Evolutionary conservation across 164 flowering plant species (phyloP).

Genomic region (Annona squamosa): DNA sequence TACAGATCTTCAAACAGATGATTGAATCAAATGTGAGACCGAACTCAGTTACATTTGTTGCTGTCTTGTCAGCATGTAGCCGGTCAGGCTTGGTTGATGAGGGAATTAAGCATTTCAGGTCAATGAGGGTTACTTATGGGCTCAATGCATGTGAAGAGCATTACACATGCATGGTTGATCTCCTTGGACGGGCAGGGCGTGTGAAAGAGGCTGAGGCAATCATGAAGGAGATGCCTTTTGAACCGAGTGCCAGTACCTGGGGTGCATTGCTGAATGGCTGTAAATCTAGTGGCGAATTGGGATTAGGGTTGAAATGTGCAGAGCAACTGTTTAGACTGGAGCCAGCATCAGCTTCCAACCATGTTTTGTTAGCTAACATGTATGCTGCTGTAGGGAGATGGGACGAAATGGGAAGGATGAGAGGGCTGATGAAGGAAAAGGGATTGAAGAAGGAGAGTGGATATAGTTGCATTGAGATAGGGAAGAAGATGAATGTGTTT

Average conservation of each 20-base stretch:
- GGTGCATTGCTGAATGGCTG: conserved; percentile 18
- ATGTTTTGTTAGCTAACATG: conserved; percentile 18
- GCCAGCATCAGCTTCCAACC: conserved; percentile 17
- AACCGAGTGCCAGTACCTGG: conserved; percentile 19
- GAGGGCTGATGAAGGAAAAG: conserved; percentile 16
- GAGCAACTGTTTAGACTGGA: conserved; percentile 18
- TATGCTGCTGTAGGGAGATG: conserved; percentile 20
- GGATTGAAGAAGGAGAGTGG: conserved; percentile 20
- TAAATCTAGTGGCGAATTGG: conserved; percentile 11
- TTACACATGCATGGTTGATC: conserved; percentile 15
- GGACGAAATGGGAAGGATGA: conserved; percentile 16
- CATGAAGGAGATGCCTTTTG: conserved; percentile 17
- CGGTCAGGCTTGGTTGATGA: conserved; percentile 16
- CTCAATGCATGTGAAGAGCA: conserved; percentile 14
- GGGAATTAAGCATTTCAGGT: conserved; percentile 11
- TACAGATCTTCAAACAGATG: conserved; percentile 13
- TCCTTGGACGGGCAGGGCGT: conserved; percentile 15
- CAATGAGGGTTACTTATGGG: conserved; percentile 9
- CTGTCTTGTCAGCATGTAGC: conserved; percentile 20
- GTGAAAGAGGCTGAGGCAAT: conserved; percentile 18
- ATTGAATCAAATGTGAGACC: conserved; percentile 7
- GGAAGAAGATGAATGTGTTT: conserved; percentile 14
- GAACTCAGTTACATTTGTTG: conserved; percentile 14
- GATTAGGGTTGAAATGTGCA: conserved; percentile 12
- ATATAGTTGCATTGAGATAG: conserved; percentile 20